These are phyloP conservation scores for Cichorium intybus DNA, from an alignment of 140 eudicot genomes.

Conservation along the genomic window DNA sequence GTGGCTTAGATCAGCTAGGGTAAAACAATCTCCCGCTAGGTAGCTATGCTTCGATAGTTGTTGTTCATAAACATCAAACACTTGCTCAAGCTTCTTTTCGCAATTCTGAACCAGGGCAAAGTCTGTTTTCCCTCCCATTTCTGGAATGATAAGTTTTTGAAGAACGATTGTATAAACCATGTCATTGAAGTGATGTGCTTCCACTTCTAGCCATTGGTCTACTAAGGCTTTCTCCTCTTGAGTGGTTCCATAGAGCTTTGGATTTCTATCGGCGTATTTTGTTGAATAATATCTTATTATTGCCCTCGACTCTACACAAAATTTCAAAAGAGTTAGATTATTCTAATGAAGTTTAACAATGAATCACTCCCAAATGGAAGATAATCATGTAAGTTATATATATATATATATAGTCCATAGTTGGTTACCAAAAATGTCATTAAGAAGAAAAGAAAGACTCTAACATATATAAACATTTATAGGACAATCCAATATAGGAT, in stretches of 20 bases:
- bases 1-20: slow-evolving; percentile 63
- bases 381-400: too few relatives aligned
- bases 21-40: slow-evolving; percentile 54
- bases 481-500: too few relatives aligned
- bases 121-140: slow-evolving; percentile 46
- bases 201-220: slow-evolving; percentile 82
- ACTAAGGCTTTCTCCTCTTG: slow-evolving; percentile 59
- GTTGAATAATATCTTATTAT: slow-evolving; percentile 68
- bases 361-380: not conserved
- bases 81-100: slow-evolving; percentile 40
- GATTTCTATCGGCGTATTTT: slow-evolving; percentile 40
- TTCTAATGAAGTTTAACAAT: not conserved
- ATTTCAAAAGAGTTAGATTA: not conserved
- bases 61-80: slow-evolving; percentile 53
- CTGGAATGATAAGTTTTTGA: slow-evolving; percentile 42
- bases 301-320: slow-evolving; percentile 60
- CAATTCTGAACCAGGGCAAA: slow-evolving; percentile 28
- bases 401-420: too few relatives aligned
- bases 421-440: too few relatives aligned
- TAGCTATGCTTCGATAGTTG: slow-evolving; percentile 39
- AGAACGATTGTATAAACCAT: slow-evolving; percentile 47
- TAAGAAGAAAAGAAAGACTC: too few relatives aligned
- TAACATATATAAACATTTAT: too few relatives aligned
- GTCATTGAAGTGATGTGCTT: slow-evolving; percentile 59
- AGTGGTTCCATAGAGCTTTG: slow-evolving; percentile 45